Base-by-base conservation (phyloP, 805 yeast genomes). In the Schwanniomyces pseudopolymorphus region DNA sequence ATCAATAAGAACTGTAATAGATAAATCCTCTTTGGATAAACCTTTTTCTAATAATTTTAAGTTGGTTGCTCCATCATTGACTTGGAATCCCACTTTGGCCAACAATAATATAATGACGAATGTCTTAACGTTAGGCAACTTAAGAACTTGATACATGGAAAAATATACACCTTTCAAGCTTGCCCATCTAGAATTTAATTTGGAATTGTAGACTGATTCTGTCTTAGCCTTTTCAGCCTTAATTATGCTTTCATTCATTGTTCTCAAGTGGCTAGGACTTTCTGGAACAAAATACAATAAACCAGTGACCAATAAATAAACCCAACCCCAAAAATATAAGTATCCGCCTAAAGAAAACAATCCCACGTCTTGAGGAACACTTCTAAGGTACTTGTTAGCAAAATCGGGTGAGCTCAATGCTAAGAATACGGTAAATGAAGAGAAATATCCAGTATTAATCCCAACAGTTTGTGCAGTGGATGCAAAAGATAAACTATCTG, bases 381-480 rank as follows among this genome's bases (percentile, higher is more conserved):
- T 44, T 51, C 98, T 72, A 42, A 92, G 67, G 64, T 89, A 92
- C 60, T 82, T 85, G 65, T 94, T 91, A 40, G 96, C 92, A 62
- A 94, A 92, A 55, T 90, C 96, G 3, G 91, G 87, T 1, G 97
- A 90, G 59, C 88, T 90, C 58, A 94, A 78, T 0, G 97, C 94
- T 46, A 94, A 67, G 52, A 92, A 94, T 2, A 94, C 87, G 0
- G 99, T 94, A 63, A 94, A 94, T 6, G 95, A 85, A 49, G 87
- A 67, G 61, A 94, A 94, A 61, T 92, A 94, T 19, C 99, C 99
- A 2, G 92, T 78, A 68, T 94, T 94, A 50, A 94, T 76, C 0
- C 99, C 99, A 39, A 94, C 81, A 0, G 99, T 94, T 67, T 94
- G 99, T 0, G 99, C 99, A 0, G 99, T 94, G 4, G 96, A 88